Percentiles rank a stretch among this genome's conserved stretches.
These are phyloP conservation scores for Aspergillus phoenicis DNA, from an alignment of 2,329 filamentous ascomycete genomes.

Conservation along the genomic window DNA sequence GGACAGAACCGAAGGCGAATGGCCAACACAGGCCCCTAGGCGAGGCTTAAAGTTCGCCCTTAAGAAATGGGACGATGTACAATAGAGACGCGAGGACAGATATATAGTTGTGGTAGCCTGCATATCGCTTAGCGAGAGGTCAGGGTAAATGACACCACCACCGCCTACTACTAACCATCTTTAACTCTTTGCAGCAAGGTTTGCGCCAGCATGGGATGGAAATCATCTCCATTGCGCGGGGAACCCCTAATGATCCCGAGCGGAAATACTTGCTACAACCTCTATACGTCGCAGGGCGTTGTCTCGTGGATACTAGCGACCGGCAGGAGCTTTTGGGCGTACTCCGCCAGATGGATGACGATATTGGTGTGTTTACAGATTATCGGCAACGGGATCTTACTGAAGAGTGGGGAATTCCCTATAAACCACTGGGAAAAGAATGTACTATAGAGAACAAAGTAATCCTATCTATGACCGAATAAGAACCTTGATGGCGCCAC, in stretches of 20 bases:
- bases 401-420: slow-evolving; percentile 12
- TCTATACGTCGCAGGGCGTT: slow-evolving; percentile 21
- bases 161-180: too few relatives aligned
- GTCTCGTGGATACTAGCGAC: slow-evolving; percentile 9
- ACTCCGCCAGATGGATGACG: slow-evolving; percentile 7
- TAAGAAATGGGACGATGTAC: too few relatives aligned
- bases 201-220: slow-evolving; percentile 8
- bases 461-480: not conserved
- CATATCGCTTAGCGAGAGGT: too few relatives aligned
- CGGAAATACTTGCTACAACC: slow-evolving; percentile 23
- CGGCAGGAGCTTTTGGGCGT: not conserved
- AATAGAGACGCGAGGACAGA: too few relatives aligned
- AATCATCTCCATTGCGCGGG: slow-evolving; percentile 15
- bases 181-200: not conserved
- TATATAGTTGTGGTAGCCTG: too few relatives aligned
- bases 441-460: not conserved
- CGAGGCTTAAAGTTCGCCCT: too few relatives aligned
- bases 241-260: slow-evolving; percentile 13
- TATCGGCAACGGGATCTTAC: slow-evolving; percentile 12
- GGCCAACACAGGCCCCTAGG: too few relatives aligned
- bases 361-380: slow-evolving; percentile 14
- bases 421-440: not conserved
- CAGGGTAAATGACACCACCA: too few relatives aligned
- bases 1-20: too few relatives aligned
- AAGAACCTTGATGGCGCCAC: not conserved